Evolutionary conservation across 1,284 basidiomycete genomes (phyloP).

Genomic region (Kwoniella shivajii): DNA sequence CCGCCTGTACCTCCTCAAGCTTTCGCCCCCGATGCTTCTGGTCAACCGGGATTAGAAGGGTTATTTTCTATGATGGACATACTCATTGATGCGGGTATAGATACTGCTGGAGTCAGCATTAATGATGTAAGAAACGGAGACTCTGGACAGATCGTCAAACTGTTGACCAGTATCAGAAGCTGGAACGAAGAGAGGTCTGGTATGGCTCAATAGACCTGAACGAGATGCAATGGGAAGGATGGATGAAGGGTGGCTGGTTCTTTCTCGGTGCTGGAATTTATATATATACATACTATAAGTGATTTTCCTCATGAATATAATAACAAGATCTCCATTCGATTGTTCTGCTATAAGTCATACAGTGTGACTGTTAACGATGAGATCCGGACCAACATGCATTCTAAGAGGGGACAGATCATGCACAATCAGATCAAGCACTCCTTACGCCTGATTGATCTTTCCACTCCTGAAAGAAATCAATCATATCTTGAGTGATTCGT

Average conservation of each 20-base stretch:
- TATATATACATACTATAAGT: too few relatives aligned
- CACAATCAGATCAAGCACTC: constrained; percentile 32
- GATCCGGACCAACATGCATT: too few relatives aligned
- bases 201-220: constrained; percentile 2
- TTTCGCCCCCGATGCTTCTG: constrained; percentile 41
- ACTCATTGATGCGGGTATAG: constrained; percentile 81
- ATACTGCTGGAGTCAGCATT: constrained; percentile 83
- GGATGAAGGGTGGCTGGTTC: too few relatives aligned
- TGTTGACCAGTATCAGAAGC: constrained; percentile 66
- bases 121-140: constrained; percentile 83
- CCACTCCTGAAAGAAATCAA: constrained; percentile 69
- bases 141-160: constrained; percentile 71
- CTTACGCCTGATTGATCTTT: constrained; percentile 55
- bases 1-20: constrained; percentile 45
- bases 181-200: constrained; percentile 26
- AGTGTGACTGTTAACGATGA: too few relatives aligned
- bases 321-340: background rate
- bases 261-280: too few relatives aligned
- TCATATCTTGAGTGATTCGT: constrained; percentile 83
- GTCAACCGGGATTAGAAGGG: constrained; percentile 66
- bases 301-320: background rate
- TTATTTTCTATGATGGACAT: constrained; percentile 86
- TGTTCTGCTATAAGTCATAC: background rate
- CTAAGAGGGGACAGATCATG: background rate
- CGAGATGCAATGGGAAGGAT: too few relatives aligned